Percentiles rank a stretch among this genome's conserved stretches.
These are phyloP conservation scores for Solanum etuberosum DNA, from an alignment of 257 asterid genomes.

Conservation along the genomic window DNA sequence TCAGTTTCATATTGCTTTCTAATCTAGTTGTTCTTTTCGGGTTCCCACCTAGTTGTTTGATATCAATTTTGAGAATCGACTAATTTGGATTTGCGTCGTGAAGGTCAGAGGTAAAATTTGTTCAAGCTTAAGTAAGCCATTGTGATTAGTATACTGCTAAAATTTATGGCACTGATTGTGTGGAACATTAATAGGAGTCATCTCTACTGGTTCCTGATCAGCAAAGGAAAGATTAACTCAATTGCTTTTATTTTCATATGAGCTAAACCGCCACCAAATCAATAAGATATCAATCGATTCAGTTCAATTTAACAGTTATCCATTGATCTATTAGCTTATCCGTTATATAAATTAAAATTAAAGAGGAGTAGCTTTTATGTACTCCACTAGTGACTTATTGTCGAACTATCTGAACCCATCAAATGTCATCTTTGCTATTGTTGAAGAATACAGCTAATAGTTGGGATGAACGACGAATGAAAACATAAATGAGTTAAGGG, in stretches of 20 bases:
- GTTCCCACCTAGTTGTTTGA: not conserved
- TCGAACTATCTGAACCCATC: not conserved
- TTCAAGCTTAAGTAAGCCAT: not conserved
- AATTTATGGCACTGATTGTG: not conserved
- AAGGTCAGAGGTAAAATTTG: not conserved
- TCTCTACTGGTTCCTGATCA: not conserved
- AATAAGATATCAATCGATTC: not conserved
- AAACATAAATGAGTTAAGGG: too few species aligned
- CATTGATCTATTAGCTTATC: too few species aligned
- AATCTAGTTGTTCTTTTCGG: not conserved
- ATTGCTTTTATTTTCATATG: not conserved
- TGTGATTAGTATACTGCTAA: not conserved
- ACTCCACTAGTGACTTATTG: not conserved
- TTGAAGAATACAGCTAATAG: too few species aligned
- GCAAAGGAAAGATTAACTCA: not conserved
- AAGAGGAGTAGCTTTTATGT: not conserved
- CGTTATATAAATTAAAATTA: not conserved
- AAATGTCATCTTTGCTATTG: not conserved
- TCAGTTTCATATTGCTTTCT: not conserved
- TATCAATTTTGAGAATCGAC: not conserved
- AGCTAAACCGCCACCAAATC: not conserved
- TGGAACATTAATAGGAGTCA: not conserved
- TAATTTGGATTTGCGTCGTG: not conserved
- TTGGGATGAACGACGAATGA: too few species aligned
- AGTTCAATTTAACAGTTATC: too few species aligned